Conservation (phyloP, 139 green algal species). For the Ulvella scutata region DNA sequence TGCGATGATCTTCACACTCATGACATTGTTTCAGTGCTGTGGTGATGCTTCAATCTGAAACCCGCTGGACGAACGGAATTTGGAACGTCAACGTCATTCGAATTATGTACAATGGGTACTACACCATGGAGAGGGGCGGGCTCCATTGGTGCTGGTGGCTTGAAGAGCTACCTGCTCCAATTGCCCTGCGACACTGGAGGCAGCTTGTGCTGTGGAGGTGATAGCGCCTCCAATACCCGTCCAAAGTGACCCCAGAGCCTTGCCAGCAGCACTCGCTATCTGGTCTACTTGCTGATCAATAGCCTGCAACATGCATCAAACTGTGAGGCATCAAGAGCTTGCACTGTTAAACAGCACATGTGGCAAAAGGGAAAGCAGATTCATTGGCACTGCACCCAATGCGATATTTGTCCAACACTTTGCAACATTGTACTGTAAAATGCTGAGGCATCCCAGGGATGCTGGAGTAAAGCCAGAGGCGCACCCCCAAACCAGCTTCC, state of each 20-base stretch:
- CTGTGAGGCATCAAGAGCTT: too few species aligned
- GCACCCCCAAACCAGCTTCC: not conserved
- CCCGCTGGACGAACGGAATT: too few species aligned
- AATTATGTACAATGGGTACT: too few species aligned
- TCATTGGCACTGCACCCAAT: too few species aligned
- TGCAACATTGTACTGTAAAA: not conserved
- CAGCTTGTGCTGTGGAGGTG: not conserved
- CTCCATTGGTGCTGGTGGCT: too few species aligned
- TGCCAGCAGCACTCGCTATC: not conserved
- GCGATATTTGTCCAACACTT: not conserved
- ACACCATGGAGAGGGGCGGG: too few species aligned
- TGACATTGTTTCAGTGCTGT: too few species aligned
- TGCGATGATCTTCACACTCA: too few species aligned
- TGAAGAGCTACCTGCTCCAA: not conserved
- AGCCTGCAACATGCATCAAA: not conserved
- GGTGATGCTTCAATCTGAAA: too few species aligned
- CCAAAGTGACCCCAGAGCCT: not conserved
- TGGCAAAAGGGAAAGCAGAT: too few species aligned
- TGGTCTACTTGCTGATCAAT: not conserved
- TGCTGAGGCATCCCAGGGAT: not conserved
- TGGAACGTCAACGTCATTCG: too few species aligned
- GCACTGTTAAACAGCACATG: too few species aligned
- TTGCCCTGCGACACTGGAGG: not conserved
- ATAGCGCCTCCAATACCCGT: not conserved
- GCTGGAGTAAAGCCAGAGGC: not conserved